These are phyloP conservation scores for Trichosporon ovoides DNA, from an alignment of 1,284 basidiomycete genomes.

Conservation along the genomic window DNA sequence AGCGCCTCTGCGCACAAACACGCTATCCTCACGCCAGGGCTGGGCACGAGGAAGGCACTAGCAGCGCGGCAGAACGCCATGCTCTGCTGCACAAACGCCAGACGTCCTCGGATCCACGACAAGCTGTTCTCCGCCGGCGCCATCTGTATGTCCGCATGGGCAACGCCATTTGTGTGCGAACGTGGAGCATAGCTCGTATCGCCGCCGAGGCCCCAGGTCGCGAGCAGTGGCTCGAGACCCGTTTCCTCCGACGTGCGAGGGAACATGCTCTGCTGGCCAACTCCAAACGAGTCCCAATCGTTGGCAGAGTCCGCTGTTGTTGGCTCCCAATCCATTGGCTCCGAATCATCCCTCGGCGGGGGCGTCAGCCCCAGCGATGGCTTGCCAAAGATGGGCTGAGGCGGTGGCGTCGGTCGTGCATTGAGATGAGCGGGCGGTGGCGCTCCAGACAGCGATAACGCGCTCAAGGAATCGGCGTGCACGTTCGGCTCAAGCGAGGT, in stretches of 20 bases:
- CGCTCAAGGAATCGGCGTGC: background rate
- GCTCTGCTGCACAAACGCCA: background rate
- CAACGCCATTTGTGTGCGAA: background rate
- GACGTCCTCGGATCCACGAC: background rate
- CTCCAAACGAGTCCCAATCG: slow-evolving; percentile 41
- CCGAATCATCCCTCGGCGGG: slow-evolving; percentile 8
- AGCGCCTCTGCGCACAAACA: background rate
- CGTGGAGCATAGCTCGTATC: background rate
- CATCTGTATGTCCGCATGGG: background rate
- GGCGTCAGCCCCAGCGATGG: slow-evolving; percentile 19
- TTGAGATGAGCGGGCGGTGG: background rate
- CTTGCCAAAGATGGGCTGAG: slow-evolving; percentile 36
- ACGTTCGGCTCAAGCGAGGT: background rate
- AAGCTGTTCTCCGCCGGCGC: background rate
- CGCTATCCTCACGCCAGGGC: background rate
- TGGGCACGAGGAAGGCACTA: background rate
- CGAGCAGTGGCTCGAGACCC: slow-evolving; percentile 39
- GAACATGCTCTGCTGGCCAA: slow-evolving; percentile 41
- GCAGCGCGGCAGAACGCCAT: background rate
- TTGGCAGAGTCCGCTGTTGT: slow-evolving; percentile 12
- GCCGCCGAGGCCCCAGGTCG: slow-evolving; percentile 34
- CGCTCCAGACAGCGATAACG: slow-evolving; percentile 3
- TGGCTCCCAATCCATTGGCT: slow-evolving; percentile 46
- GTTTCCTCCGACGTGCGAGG: slow-evolving; percentile 32
- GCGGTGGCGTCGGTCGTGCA: slow-evolving; percentile 2